Percentiles rank a stretch among this genome's conserved stretches.
phyloP scores from a whole-genome alignment of 2,329 filamentous ascomycete genomes.

The Epichloe sp. region DNA sequence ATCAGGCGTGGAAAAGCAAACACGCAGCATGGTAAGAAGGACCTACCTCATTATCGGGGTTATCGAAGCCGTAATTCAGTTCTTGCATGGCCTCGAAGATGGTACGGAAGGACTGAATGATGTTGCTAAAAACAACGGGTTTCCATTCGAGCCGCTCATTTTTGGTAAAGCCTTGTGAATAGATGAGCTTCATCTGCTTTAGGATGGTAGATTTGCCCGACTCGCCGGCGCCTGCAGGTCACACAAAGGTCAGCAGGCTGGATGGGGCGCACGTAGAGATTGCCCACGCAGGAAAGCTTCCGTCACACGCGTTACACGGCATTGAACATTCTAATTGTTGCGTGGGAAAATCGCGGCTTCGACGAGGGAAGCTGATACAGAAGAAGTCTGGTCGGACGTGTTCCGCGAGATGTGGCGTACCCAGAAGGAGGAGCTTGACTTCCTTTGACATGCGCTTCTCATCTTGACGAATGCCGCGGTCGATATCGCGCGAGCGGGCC shows the following conservation, averaged over 20 bases:
- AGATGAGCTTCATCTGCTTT: constrained; percentile 98
- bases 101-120: constrained; percentile 82
- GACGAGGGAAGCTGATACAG: background rate
- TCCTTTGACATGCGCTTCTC: constrained; percentile 77
- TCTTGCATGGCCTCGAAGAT: constrained; percentile 86
- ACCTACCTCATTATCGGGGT: constrained; percentile 64
- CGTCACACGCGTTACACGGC: constrained; percentile 4
- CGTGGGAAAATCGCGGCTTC: background rate
- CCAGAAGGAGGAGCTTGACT: constrained; percentile 85
- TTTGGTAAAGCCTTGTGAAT: constrained; percentile 81
- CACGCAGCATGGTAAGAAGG: background rate
- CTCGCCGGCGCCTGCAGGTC: constrained; percentile 74
- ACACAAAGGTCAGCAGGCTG: constrained; percentile 2
- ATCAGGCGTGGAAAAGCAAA: constrained; percentile 11
- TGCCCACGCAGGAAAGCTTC: background rate
- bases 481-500: constrained; percentile 61
- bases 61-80: constrained; percentile 65
- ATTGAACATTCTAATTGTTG: background rate
- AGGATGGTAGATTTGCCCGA: constrained; percentile 83
- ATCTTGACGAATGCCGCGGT: constrained; percentile 72
- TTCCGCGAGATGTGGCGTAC: constrained; percentile 31
- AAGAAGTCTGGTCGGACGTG: background rate
- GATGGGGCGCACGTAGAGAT: background rate
- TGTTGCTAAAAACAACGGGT: constrained; percentile 89
- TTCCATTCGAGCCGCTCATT: constrained; percentile 88